Evolutionary conservation across 805 yeast species (phyloP), one percentile per base, ranked within the genome.

Genomic region (Metschnikowia borealis): DNA sequence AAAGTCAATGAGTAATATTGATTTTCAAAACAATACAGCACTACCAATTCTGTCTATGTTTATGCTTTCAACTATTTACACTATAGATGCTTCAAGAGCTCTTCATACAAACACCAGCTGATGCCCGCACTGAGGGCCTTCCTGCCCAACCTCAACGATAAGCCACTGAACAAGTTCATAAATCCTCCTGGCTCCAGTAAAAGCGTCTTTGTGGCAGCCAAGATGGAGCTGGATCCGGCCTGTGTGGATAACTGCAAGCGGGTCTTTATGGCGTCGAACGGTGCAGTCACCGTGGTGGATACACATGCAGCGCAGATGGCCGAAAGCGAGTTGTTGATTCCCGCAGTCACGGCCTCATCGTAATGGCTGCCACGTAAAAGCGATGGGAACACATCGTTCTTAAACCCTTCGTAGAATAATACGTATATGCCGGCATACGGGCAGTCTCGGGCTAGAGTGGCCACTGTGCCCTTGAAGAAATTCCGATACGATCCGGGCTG

Each of bases 101-200:
- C 97, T 66, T 94, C 99, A 65, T 92, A 94, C 21, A 94, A 84
- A 52, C 96, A 89, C 99, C 99, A 94, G 45, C 96, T 90, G 53
- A 94, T 89, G 1, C 96, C 97, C 0, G 97, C 92, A 66, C 96
- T 87, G 44, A 88, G 66, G 0, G 92, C 96, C 68, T 94, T 94
- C 58, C 98, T 77, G 4, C 85, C 77, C 45, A 94, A 74, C 56
- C 99, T 75, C 58, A 94, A 74, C 38, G 89, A 79, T 31, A 94
- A 69, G 0, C 99, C 99, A 65, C 89, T 85, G 65, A 94, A 91
- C 47, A 94, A 71, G 42, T 83, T 79, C 23, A 66, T 55, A 23
- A 77, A 56, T 73, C 84, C 66, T 70, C 91, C 60, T 65, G 69
- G 53, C 57, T 70, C 58, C 68, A 61, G 50, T 77, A 78, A 31